A percentile compares a stretch with the other conserved stretches of the same genome.
phyloP scores from a whole-genome alignment of 257 asterid genomes.

The Misopates orontium region DNA sequence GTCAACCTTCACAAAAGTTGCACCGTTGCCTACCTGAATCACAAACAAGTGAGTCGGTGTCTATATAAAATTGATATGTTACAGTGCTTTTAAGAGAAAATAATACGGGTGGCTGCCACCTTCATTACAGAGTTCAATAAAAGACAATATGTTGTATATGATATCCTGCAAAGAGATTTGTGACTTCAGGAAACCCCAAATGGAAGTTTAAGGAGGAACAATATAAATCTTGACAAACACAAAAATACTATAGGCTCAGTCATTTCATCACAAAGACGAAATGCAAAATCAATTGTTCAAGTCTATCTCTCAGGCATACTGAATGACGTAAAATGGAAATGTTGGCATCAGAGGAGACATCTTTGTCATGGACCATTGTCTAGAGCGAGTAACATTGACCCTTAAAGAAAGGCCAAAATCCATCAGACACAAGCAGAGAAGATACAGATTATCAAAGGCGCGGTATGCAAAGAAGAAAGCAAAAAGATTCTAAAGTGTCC shows the following conservation, averaged over 20 bases:
- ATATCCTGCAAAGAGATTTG: neutral
- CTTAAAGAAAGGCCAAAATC: neutral
- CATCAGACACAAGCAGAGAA: neutral
- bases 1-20: constrained; percentile 85
- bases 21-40: constrained; percentile 61
- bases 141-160: neutral
- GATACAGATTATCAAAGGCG: neutral
- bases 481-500: constrained; percentile 9
- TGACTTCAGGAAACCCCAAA: constrained; percentile 5
- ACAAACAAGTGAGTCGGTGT: constrained; percentile 21
- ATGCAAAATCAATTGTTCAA: neutral
- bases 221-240: neutral
- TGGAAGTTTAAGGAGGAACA: neutral
- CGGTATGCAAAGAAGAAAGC: constrained; percentile 4
- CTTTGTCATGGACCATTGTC: constrained; percentile 1
- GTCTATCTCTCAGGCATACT: neutral
- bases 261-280: neutral
- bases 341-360: neutral
- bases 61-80: neutral
- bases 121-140: neutral
- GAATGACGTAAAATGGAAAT: neutral
- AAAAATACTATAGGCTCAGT: too few relatives aligned
- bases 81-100: neutral
- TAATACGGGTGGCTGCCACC: constrained; percentile 2
- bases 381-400: neutral